These are phyloP conservation scores for Tetragonia tetragonoides DNA, from an alignment of 148 eudicot genomes.

Conservation along the genomic window DNA sequence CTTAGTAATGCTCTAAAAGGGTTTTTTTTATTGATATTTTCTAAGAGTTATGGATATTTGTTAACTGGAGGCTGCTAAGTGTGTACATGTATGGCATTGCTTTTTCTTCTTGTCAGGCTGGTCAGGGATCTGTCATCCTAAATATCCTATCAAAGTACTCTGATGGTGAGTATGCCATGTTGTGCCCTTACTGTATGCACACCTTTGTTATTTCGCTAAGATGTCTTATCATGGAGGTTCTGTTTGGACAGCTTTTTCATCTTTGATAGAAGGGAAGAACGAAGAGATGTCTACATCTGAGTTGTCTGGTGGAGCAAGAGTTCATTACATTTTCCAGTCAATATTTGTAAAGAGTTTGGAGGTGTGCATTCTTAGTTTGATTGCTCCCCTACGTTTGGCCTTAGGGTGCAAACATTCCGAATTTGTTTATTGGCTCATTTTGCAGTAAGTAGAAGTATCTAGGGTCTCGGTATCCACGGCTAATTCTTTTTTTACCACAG, in stretches of 20 bases:
- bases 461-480: not conserved
- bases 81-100: not conserved
- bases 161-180: conserved; percentile 51
- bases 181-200: not conserved
- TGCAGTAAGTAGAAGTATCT: not conserved
- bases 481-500: conserved; percentile 35
- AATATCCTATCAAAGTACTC: conserved; percentile 88
- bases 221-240: conserved; percentile 5
- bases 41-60: not conserved
- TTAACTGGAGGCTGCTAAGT: conserved; percentile 3
- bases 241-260: conserved; percentile 73
- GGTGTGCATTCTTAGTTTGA: conserved; percentile 42
- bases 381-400: not conserved
- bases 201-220: not conserved
- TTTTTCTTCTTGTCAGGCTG: conserved; percentile 49
- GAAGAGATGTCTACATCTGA: conserved; percentile 97
- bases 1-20: not conserved
- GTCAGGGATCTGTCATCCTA: conserved; percentile 81
- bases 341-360: conserved; percentile 92
- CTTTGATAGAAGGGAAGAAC: conserved; percentile 89
- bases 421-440: not conserved
- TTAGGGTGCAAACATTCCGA: not conserved
- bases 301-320: conserved; percentile 94
- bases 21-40: not conserved
- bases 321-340: conserved; percentile 90